Evolutionary conservation across 106 monocot species (phyloP), one percentile per base, ranked within the genome.

Genomic region (Acanthochlamys bracteata): DNA sequence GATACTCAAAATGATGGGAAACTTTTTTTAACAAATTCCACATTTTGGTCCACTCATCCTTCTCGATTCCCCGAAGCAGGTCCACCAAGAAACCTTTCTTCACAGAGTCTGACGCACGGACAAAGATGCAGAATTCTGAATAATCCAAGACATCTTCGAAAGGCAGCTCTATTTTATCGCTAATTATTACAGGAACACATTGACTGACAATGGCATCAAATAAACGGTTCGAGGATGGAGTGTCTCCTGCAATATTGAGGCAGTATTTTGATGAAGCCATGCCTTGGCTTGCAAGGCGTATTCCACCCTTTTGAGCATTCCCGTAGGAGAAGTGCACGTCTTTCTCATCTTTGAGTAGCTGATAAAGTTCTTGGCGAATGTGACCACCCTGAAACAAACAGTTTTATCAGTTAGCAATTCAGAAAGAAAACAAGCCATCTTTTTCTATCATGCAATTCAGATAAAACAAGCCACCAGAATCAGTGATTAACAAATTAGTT

Each of bases 61-160:
- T 66, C 6, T 24, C 15, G 8, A 90, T 66, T 17, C 82, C 71
- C 19, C 82, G 70, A 0, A 90, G 76, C 26, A 88, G 41, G 41
- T 67, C 67, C 59, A 90, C 10, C 20, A 96, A 62, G 62, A 82
- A 84, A 11, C 76, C 82, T 49, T 75, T 74, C 72, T 61, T 82
- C 10, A 85, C 43, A 15, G 95, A 79, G 66, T 96, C 80, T 11
- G 75, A 66, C 20, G 76, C 62, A 15, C 72, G 72, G 45, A 96
- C 83, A 56, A 96, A 96, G 56, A 96, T 22, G 40, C 80, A 82
- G 69, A 96, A 96, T 61, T 85, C 74, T 4, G 77, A 71, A 41
- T 96, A 96, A 65, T 96, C 82, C 13, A 96, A 26, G 39, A 84
- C 80, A 69, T 90, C 88, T 60, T 90, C 90, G 20, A 84, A 96